phyloP scores from a whole-genome alignment of 495 filamentous ascomycete genomes.

The Trichoderma gamsii region DNA sequence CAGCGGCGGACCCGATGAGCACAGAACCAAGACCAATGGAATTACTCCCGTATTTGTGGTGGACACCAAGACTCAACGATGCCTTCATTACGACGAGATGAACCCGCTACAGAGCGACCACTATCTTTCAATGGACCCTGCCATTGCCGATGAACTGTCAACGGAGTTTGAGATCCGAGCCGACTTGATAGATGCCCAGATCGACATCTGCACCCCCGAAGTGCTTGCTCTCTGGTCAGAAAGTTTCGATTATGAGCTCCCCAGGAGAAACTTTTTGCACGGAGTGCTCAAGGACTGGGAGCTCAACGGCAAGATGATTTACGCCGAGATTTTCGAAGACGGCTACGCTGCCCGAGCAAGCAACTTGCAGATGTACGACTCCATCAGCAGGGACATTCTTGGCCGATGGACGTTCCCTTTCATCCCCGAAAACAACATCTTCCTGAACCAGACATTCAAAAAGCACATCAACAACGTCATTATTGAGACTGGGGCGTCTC shows the following conservation, averaged over 20 bases:
- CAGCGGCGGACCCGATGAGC: slow-evolving; percentile 59
- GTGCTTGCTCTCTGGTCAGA: slow-evolving; percentile 93
- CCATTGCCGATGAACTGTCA: slow-evolving; percentile 52
- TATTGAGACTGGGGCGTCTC: slow-evolving; percentile 62
- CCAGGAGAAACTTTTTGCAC: slow-evolving; percentile 80
- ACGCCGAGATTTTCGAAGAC: slow-evolving; percentile 77
- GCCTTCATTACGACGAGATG: slow-evolving; percentile 87
- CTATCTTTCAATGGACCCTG: slow-evolving; percentile 62
- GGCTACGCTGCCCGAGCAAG: slow-evolving; percentile 77
- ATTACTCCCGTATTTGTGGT: slow-evolving; percentile 79
- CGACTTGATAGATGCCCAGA: slow-evolving; percentile 88
- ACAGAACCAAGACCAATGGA: slow-evolving; percentile 67
- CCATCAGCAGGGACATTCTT: slow-evolving; percentile 82
- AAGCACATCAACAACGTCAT: slow-evolving; percentile 63
- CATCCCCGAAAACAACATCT: slow-evolving; percentile 80
- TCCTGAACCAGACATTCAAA: slow-evolving; percentile 68
- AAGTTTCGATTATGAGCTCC: slow-evolving; percentile 91
- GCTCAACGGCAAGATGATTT: slow-evolving; percentile 90
- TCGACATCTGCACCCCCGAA: slow-evolving; percentile 97
- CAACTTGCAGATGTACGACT: slow-evolving; percentile 84
- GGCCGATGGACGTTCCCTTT: slow-evolving; percentile 89
- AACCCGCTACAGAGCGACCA: slow-evolving; percentile 43
- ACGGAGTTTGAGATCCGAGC: slow-evolving; percentile 71
- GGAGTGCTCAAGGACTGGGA: slow-evolving; percentile 95
- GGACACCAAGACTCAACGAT: slow-evolving; percentile 71